Conservation (phyloP, 768 basidiomycete species). For the Trametes sanguinea region DNA sequence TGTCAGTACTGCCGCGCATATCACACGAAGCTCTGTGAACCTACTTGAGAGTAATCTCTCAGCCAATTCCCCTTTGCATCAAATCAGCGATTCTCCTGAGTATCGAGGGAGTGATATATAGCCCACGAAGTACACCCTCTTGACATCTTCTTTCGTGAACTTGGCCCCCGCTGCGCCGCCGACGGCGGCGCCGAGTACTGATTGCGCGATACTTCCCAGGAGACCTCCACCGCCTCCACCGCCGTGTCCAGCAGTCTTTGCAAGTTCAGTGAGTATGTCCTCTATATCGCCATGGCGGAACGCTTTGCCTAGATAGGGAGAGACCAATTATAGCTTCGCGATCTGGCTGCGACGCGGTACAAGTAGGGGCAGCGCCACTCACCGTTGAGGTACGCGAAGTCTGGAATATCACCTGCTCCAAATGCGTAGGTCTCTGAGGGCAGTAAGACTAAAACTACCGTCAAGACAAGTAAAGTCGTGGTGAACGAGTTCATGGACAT, state of each 20-base stretch:
- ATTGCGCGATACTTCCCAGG: constrained; percentile 48
- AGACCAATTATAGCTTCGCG: constrained; percentile 5
- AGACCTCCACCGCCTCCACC: constrained; percentile 45
- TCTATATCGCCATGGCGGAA: constrained; percentile 81
- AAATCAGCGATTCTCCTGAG: neutral
- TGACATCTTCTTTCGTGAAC: constrained; percentile 65
- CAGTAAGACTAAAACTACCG: constrained; percentile 39
- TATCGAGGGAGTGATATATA: neutral
- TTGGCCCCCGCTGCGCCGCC: constrained; percentile 48
- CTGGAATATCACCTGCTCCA: constrained; percentile 71
- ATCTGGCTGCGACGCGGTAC: constrained; percentile 1
- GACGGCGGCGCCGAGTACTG: constrained; percentile 47
- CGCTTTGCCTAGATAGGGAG: constrained; percentile 53
- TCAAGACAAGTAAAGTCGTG: constrained; percentile 29
- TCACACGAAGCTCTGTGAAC: neutral
- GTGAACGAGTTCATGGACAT: constrained; percentile 25
- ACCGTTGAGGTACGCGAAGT: constrained; percentile 69
- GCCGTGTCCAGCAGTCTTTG: constrained; percentile 53
- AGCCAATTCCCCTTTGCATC: constrained; percentile 62
- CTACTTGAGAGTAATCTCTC: constrained; percentile 66
- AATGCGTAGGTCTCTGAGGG: constrained; percentile 51
- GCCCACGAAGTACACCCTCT: constrained; percentile 65
- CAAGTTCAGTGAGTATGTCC: constrained; percentile 59
- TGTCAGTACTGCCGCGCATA: neutral
- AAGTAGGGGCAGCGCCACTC: constrained; percentile 18